Base-by-base conservation (phyloP, 1,139 yeast genomes). In the Nakaseomyces uthaithaninus region DNA sequence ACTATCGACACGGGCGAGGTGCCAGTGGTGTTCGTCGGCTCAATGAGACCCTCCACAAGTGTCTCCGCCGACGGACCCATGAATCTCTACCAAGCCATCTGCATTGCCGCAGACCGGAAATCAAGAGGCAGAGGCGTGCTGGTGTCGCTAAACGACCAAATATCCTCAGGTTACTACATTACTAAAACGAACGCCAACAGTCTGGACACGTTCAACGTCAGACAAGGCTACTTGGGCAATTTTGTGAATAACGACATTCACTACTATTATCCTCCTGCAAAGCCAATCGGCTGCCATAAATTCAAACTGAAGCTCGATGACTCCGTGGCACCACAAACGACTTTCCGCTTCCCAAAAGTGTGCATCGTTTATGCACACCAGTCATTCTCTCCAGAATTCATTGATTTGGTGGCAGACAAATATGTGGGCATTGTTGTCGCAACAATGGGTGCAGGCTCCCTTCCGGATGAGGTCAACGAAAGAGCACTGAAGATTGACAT, bases 1-100 rank as follows among this genome's bases (percentile, higher is more conserved):
- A 74, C 83, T 3, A 62, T 78, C 27, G 69, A 72, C 43, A 67
- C 77, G 27, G 67, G 67, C 44, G 66, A 66, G 38, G 74, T 76
- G 43, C 84, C 84, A 2, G 72, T 79, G 38, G 84, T 78, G 3
- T 62, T 79, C 57, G 78, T 83, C 44, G 86, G 86, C 1, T 74
- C 81, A 2, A 79, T 79, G 86, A 68, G 86, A 51, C 86, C 86
- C 1, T 74, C 80, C 7, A 75, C 83, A 2, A 75, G 80, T 24
- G 72, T 79, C 37, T 75, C 82, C 2, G 76, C 82, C 5, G 86
- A 79, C 54, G 85, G 85, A 1, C 80, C 83, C 4, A 77, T 79
- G 79, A 79, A 79, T 57, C 61, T 79, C 43, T 79, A 77, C 54
- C 84, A 79, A 54, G 83, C 85, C 1, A 77, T 77, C 40, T 73